phyloP scores from a whole-genome alignment of 495 filamentous ascomycete genomes.

The Aspergillus sclerotioniger region DNA sequence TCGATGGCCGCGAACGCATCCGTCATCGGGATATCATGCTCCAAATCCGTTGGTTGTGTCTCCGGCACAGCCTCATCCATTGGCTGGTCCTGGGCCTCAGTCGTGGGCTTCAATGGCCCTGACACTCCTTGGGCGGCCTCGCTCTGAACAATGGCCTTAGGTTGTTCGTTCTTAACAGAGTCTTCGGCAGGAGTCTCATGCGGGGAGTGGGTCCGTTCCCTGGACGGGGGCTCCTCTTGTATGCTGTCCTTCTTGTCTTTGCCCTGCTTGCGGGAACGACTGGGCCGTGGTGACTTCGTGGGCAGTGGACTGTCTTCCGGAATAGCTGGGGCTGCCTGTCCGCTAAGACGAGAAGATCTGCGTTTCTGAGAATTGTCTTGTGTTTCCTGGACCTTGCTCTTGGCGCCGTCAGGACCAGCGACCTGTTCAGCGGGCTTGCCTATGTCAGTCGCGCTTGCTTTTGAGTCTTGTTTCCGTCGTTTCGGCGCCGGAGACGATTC shows the following conservation, averaged over 20 bases:
- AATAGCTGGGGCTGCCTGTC: slow-evolving; percentile 15
- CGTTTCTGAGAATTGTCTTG: slow-evolving; percentile 22
- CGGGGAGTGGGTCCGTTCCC: background rate
- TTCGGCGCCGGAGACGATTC: slow-evolving; percentile 23
- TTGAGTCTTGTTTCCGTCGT: slow-evolving; percentile 27
- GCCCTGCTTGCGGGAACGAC: slow-evolving; percentile 23
- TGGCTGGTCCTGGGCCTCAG: background rate
- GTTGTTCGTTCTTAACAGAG: background rate
- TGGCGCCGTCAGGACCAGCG: background rate
- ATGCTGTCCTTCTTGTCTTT: slow-evolving; percentile 7
- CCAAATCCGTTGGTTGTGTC: slow-evolving; percentile 1
- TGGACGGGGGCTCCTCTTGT: slow-evolving; percentile 5
- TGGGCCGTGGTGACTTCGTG: slow-evolving; percentile 16
- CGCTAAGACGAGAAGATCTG: slow-evolving; percentile 29
- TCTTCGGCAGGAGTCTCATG: background rate
- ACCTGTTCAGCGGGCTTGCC: slow-evolving; percentile 3
- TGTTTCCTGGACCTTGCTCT: background rate
- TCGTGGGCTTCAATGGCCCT: background rate
- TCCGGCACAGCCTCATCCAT: slow-evolving; percentile 10
- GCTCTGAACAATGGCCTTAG: background rate
- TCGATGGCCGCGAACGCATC: slow-evolving; percentile 16
- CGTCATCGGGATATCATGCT: slow-evolving; percentile 17
- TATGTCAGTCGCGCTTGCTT: slow-evolving; percentile 1
- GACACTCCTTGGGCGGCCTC: background rate
- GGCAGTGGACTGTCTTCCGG: slow-evolving; percentile 14